Conservation (phyloP, 2,329 filamentous ascomycete genomes). For the Phyllosticta capitalensis region DNA sequence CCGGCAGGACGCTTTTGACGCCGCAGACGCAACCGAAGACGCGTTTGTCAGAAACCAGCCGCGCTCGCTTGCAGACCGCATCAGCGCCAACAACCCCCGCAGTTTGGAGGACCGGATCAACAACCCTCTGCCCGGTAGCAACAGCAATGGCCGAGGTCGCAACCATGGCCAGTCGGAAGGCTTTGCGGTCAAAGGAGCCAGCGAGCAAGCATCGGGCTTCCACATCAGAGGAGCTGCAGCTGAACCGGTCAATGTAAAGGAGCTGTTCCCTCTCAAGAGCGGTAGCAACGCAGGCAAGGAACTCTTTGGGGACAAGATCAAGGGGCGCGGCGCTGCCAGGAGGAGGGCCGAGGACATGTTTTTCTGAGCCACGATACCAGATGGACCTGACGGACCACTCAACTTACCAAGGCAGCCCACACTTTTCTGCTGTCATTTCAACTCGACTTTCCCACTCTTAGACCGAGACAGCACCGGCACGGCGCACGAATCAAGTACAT, state of each 20-base stretch:
- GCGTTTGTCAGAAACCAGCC: conserved; percentile 1
- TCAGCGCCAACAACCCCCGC: conserved; percentile 6
- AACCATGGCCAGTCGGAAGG: conserved; percentile 3
- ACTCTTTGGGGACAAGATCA: conserved; percentile 23
- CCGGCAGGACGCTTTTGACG: conserved; percentile 34
- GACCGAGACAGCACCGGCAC: not conserved
- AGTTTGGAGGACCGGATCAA: not conserved
- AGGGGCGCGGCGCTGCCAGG: conserved; percentile 20
- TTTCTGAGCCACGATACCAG: conserved; percentile 6
- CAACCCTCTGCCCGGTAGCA: not conserved
- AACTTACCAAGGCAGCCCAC: not conserved
- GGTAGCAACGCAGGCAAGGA: conserved; percentile 20
- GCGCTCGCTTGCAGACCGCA: conserved; percentile 10
- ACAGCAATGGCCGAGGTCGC: not conserved
- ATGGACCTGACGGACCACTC: no score
- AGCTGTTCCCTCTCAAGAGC: conserved; percentile 12
- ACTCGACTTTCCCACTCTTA: not conserved
- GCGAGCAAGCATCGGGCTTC: conserved; percentile 16
- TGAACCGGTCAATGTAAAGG: not conserved
- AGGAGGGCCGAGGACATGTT: conserved; percentile 21
- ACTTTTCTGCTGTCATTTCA: not conserved
- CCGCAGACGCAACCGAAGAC: conserved; percentile 17
- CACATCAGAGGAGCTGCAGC: conserved; percentile 18
- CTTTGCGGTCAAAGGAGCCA: conserved; percentile 12
- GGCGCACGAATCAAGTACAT: not conserved